These are phyloP conservation scores for Gynostemma pentaphyllum DNA, from an alignment of 306 rosid species.

Conservation along the genomic window DNA sequence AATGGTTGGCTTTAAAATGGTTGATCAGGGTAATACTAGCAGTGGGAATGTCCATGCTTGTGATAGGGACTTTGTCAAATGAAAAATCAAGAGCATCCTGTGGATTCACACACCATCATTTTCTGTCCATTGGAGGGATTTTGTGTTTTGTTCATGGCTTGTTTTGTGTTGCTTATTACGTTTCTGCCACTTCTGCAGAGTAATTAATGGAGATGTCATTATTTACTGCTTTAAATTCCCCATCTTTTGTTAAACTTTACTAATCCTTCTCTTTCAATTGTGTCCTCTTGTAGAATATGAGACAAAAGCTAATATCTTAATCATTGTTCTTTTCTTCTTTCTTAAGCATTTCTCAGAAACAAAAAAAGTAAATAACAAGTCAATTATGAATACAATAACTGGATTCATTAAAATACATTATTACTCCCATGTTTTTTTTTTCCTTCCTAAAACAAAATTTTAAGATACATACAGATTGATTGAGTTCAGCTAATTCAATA, in stretches of 20 bases:
- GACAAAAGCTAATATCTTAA: not conserved
- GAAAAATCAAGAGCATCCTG: slow-evolving; percentile 60
- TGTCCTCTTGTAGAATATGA: not conserved
- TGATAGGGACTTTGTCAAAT: slow-evolving; percentile 80
- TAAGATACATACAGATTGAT: no score
- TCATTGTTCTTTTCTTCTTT: not conserved
- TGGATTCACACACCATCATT: slow-evolving; percentile 87
- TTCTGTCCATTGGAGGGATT: slow-evolving; percentile 92
- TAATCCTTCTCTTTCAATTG: not conserved
- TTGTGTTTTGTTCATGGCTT: slow-evolving; percentile 76
- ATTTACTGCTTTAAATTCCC: not conserved
- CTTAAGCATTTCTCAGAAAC: not conserved
- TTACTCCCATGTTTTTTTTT: no score
- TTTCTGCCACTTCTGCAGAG: slow-evolving; percentile 47
- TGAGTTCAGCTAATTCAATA: no score
- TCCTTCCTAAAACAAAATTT: not conserved
- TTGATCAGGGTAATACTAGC: slow-evolving; percentile 55
- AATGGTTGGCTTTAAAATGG: not conserved
- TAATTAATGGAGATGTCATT: slow-evolving; percentile 21
- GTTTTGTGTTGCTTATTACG: slow-evolving; percentile 61
- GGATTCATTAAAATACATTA: no score
- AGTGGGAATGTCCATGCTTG: slow-evolving; percentile 73
- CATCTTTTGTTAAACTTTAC: not conserved
- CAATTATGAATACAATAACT: not conserved
- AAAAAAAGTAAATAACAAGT: not conserved